Evolutionary conservation across 2,329 filamentous ascomycete species (phyloP).

Genomic region (Aureobasidium sp.): DNA sequence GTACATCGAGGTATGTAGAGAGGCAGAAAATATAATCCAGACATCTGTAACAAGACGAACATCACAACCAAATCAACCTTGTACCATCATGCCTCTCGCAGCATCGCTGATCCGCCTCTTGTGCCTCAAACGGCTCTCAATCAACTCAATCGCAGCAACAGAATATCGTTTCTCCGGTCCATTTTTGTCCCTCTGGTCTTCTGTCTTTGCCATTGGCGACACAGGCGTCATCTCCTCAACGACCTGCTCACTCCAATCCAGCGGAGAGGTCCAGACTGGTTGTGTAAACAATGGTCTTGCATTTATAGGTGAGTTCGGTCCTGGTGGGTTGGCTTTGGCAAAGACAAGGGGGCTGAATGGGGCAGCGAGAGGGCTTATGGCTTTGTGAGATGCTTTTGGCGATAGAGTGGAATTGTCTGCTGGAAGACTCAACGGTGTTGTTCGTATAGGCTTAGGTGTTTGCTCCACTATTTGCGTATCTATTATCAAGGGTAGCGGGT

Average conservation of each 20-base stretch:
- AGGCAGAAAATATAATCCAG: background rate
- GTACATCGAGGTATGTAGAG: background rate
- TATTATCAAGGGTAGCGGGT: background rate
- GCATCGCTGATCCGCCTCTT: conserved; percentile 1
- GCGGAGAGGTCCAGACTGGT: background rate
- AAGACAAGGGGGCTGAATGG: background rate
- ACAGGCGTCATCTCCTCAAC: background rate
- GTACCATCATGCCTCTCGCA: background rate
- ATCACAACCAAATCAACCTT: background rate
- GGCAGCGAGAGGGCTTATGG: background rate
- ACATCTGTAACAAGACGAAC: background rate
- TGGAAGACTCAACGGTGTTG: background rate
- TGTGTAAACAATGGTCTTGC: background rate
- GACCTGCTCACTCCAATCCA: background rate
- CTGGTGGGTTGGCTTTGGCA: background rate
- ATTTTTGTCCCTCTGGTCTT: background rate
- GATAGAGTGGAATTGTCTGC: background rate
- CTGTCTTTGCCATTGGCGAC: background rate
- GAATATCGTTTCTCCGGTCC: conserved; percentile 24
- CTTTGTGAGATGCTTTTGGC: background rate
- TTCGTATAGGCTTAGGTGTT: background rate
- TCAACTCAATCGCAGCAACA: conserved; percentile 22
- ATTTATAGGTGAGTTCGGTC: background rate
- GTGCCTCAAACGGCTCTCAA: conserved; percentile 19
- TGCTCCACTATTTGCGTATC: background rate